These are phyloP conservation scores for Chalciporus pseudorubinellus DNA, from an alignment of 768 basidiomycete species.

Conservation along the genomic window DNA sequence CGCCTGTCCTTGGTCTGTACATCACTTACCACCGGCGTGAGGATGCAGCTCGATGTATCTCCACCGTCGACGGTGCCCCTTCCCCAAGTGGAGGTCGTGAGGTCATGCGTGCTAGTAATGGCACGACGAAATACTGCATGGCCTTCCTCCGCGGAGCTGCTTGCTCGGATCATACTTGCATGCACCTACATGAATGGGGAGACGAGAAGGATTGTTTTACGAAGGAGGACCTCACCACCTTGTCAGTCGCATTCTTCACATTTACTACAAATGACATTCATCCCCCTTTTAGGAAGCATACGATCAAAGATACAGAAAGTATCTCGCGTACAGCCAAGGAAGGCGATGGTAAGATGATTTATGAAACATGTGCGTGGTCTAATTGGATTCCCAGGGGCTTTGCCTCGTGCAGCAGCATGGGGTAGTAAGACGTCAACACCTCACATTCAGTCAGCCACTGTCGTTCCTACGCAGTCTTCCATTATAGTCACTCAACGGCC, in stretches of 20 bases:
- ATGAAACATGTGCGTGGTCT: not conserved
- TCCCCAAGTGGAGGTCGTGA: constrained; percentile 90
- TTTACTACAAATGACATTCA: constrained; percentile 2
- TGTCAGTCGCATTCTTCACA: constrained; percentile 49
- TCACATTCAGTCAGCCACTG: constrained; percentile 13
- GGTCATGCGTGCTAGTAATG: constrained; percentile 89
- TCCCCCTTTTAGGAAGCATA: constrained; percentile 69
- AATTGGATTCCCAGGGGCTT: constrained; percentile 33
- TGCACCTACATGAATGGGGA: constrained; percentile 97
- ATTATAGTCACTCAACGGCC: constrained; percentile 34
- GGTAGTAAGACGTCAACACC: constrained; percentile 42
- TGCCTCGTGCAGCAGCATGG: constrained; percentile 72
- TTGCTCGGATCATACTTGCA: constrained; percentile 87
- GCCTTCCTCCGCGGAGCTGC: constrained; percentile 80
- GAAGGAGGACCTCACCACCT: constrained; percentile 90
- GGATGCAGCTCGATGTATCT: constrained; percentile 91
- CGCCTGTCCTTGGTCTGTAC: constrained; percentile 86
- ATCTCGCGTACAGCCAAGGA: constrained; percentile 58
- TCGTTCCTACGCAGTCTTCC: constrained; percentile 16
- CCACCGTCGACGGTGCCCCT: constrained; percentile 87
- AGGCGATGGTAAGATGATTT: constrained; percentile 46
- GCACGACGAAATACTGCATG: constrained; percentile 98
- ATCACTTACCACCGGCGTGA: constrained; percentile 94
- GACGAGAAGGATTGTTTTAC: constrained; percentile 98
- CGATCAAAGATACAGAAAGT: constrained; percentile 85